These are phyloP conservation scores for Botrytis fragariae DNA, from an alignment of 2,329 filamentous ascomycete genomes.

Conservation along the genomic window DNA sequence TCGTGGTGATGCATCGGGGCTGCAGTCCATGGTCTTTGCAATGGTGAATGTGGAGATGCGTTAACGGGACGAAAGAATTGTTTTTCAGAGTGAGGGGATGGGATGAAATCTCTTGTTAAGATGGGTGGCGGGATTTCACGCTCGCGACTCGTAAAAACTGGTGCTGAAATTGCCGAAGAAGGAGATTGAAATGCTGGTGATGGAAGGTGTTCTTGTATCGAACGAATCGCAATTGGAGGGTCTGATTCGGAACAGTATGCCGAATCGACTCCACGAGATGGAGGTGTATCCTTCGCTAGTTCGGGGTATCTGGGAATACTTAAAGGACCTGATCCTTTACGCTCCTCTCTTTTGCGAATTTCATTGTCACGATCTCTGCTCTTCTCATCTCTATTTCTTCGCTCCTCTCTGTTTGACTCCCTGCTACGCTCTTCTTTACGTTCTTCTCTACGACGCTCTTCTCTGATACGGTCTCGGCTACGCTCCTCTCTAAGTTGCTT, in stretches of 20 bases:
- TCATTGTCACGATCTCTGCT: background rate
- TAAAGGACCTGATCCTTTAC: background rate
- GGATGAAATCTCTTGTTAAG: constrained; percentile 26
- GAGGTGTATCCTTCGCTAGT: constrained; percentile 27
- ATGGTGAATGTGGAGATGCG: constrained; percentile 61
- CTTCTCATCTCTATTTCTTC: background rate
- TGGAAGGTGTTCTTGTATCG: constrained; percentile 19
- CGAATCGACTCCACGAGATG: constrained; percentile 37
- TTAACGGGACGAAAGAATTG: constrained; percentile 62
- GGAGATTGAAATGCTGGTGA: constrained; percentile 21
- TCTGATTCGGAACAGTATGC: constrained; percentile 38
- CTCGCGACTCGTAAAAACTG: constrained; percentile 6
- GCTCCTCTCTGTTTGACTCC: background rate
- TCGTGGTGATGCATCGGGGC: constrained; percentile 31
- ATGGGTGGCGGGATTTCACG: constrained; percentile 19
- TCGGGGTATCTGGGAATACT: constrained; percentile 22
- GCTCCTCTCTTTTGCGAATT: background rate
- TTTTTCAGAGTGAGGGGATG: constrained; percentile 48
- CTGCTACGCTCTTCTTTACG: background rate
- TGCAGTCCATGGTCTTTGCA: constrained; percentile 47
- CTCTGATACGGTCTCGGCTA: background rate
- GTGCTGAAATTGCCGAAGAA: constrained; percentile 18
- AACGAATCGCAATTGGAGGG: constrained; percentile 24
- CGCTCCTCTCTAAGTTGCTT: constrained; percentile 7
- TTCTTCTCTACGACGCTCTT: background rate